These are phyloP conservation scores for Populus nigra DNA, from an alignment of 345 rosid species.

Conservation along the genomic window DNA sequence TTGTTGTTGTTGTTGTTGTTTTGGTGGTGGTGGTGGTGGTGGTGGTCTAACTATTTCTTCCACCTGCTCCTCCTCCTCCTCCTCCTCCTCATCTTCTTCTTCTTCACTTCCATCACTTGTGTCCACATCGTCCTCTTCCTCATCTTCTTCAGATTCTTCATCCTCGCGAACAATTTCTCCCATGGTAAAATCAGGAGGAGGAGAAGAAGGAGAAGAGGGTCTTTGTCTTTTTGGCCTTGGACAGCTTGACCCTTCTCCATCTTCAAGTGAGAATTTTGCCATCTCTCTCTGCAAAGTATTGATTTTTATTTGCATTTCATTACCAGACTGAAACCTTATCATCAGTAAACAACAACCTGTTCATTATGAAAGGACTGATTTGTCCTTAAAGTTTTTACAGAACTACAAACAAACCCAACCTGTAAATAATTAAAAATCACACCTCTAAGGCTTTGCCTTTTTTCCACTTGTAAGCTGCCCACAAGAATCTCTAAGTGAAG, in stretches of 20 bases:
- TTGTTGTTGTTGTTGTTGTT: no score
- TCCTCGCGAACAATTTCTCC: background rate
- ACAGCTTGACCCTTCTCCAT: background rate
- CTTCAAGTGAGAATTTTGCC: background rate
- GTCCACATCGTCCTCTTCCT: background rate
- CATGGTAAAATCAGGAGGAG: slow-evolving; percentile 9
- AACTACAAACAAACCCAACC: background rate
- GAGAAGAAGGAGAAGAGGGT: background rate
- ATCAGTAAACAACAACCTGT: background rate
- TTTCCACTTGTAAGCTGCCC: background rate
- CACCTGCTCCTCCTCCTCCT: background rate
- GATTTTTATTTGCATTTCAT: background rate
- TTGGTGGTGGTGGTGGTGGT: background rate
- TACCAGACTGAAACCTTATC: background rate
- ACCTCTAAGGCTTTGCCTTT: background rate
- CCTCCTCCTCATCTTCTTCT: background rate
- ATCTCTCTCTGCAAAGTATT: background rate
- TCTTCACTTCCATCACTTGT: background rate
- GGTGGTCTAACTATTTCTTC: background rate
- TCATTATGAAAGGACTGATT: background rate
- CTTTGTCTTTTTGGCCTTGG: background rate
- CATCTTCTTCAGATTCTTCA: background rate
- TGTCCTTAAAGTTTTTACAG: background rate
- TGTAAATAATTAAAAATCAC: no score
- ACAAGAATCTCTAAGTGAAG: background rate